Evolutionary conservation across 331 rosid species (phyloP), one percentile per base, ranked within the genome.

Genomic region (Pyrus hybrid): DNA sequence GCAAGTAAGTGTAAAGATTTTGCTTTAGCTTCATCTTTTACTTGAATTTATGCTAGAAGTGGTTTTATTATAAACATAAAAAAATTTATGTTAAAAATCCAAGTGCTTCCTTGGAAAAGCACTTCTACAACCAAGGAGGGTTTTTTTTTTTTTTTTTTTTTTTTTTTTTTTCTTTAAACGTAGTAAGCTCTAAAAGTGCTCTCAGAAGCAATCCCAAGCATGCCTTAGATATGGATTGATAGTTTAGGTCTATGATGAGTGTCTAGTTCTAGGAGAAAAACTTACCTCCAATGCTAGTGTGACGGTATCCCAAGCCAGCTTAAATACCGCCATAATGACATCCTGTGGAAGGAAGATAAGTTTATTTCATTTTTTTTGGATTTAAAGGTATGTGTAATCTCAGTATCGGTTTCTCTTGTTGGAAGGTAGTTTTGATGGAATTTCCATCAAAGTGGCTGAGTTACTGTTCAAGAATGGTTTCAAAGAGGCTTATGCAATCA

Each of bases 361-460:
- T 49, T 49, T 49, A 51, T 71, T 66, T 78, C 62, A 51, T 68
- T 37, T 9, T 9, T 68, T 1, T 67, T 51, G n/a, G 13, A 41
- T 60, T 43, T 9, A 62, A 25, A 60, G 73, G 37, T 65, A 3
- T 26, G 17, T 68, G 26, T 33, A 75, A 74, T 80, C 75, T 86
- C 70, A 74, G 62, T 83, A 81, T 68, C 53, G n/a, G 80, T 49
- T 82, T 83, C 54, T 76, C 77, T 87, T 88, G 85, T 87, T 85
- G 88, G 67, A 93, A 93, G 93, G 90, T 87, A 94, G 97, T 92
- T 91, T 92, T 72, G 97, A 94, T 72, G 97, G 88, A 60, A 86
- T 92, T 87, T 92, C 99, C 83, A 56, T 94, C 91, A 86, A 89
- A 79, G 99, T 84, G 85, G 97, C 97, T 1, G 91, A 92, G 80